Evolutionary conservation across 352 stramenopile species (phyloP), one percentile per base, ranked within the genome.

Genomic region (Globisporangium alternatum): DNA sequence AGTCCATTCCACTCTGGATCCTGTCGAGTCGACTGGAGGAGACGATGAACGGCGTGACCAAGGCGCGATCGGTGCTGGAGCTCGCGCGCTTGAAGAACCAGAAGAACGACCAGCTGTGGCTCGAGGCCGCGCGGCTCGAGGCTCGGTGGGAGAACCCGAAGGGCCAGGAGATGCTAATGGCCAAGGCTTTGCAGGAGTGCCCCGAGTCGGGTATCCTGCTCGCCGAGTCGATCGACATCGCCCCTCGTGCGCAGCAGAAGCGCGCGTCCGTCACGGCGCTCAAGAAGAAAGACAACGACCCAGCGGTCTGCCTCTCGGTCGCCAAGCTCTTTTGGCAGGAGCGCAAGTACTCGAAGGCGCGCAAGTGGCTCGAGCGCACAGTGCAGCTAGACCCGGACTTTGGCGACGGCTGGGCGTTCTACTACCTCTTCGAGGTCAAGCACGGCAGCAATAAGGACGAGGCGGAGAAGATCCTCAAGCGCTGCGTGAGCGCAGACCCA

Each of bases 361-460:
- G 97, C 53, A 99, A 99, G 73, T 99, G 97, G 97, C 96, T 99
- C 64, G 93, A 99, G 65, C 85, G 97, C 41, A 98, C 97, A 0
- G 88, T 99, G 28, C 82, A 98, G 54, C 74, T 99, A 22, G 90
- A 99, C 69, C 74, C 87, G 6, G 96, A 99, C 73, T 88, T 98
- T 48, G 98, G 97, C 17, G 98, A 99, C 76, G 93, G 91, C 13
- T 99, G 97, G 97, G 96, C 93, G 5, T 88, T 96, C 52, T 99
- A 98, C 73, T 99, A 99, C 75, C 81, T 95, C 13, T 99, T 99
- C 75, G 97, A 99, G 75, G 69, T 96, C 21, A 86, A 98, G 64
- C 81, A 96, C 62, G 96, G 95, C 10, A 88, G 70, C 0, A 47
- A 45, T 8, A 80, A 89, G 48, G 75, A 81, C 25, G 80, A 95